A percentile compares a stretch with the other conserved stretches of the same genome.
These are phyloP conservation scores for Penicillium decumbens DNA, from an alignment of 2,329 filamentous ascomycete genomes.

Conservation along the genomic window DNA sequence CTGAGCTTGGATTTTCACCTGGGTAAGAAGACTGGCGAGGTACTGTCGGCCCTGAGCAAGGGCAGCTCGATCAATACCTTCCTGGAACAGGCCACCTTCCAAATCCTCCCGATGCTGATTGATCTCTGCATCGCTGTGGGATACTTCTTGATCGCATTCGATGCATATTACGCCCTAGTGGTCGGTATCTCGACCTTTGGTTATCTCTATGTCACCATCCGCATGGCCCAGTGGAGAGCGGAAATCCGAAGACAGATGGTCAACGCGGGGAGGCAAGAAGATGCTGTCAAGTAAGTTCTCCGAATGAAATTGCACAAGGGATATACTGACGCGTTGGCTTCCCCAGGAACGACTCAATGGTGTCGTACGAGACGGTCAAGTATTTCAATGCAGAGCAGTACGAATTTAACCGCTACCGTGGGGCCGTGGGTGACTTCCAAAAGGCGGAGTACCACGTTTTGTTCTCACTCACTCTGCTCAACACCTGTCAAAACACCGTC, in stretches of 20 bases:
- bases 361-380: conserved; percentile 94
- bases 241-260: conserved; percentile 91
- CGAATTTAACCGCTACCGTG: conserved; percentile 68
- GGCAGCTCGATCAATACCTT: conserved; percentile 95
- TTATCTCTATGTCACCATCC: conserved; percentile 94
- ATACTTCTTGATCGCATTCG: conserved; percentile 73
- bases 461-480: conserved; percentile 72
- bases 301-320: not conserved
- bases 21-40: conserved; percentile 93
- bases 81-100: conserved; percentile 92
- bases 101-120: conserved; percentile 89
- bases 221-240: conserved; percentile 88
- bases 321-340: not conserved
- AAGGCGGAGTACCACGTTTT: conserved; percentile 70
- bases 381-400: conserved; percentile 83
- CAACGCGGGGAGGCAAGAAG: conserved; percentile 89
- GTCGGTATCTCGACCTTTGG: conserved; percentile 88
- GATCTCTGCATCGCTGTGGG: conserved; percentile 81
- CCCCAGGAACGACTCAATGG: conserved; percentile 84
- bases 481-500: conserved; percentile 72
- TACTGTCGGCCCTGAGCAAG: conserved; percentile 91
- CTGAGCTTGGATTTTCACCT: conserved; percentile 95
- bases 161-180: conserved; percentile 84
- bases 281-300: conserved; percentile 75
- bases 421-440: conserved; percentile 68